Conservation (phyloP, 73 alveolate species). For the Urostyla sp. region DNA sequence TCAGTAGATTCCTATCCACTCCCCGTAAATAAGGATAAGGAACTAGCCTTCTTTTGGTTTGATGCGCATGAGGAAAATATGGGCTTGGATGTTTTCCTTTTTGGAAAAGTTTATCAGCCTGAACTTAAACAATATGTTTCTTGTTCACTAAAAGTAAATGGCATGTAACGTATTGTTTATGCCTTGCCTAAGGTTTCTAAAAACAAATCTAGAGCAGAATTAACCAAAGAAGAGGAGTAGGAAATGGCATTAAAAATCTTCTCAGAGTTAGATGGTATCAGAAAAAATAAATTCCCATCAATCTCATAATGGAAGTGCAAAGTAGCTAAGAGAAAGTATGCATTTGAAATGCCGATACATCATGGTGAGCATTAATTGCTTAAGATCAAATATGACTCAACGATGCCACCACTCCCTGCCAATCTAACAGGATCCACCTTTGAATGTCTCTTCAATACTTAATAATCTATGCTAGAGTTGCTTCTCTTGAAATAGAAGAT, state of each 20-base stretch:
- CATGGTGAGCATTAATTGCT: slow-evolving; percentile 74
- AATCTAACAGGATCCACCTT: slow-evolving; percentile 77
- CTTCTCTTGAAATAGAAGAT: slow-evolving; percentile 87
- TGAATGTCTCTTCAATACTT: slow-evolving; percentile 84
- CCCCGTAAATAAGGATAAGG: slow-evolving; percentile 76
- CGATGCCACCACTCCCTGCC: slow-evolving; percentile 76
- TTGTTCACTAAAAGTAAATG: slow-evolving; percentile 78
- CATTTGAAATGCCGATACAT: slow-evolving; percentile 92
- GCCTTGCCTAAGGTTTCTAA: slow-evolving; percentile 79
- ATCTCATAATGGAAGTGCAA: slow-evolving; percentile 84
- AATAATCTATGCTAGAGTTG: slow-evolving; percentile 88
- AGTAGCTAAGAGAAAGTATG: slow-evolving; percentile 81
- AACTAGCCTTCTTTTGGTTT: slow-evolving; percentile 85
- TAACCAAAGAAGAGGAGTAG: slow-evolving; percentile 54
- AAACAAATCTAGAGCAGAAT: slow-evolving; percentile 69
- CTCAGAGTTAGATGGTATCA: slow-evolving; percentile 76
- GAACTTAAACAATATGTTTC: slow-evolving; percentile 70
- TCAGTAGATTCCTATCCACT: too few relatives aligned
- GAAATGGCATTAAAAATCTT: slow-evolving; percentile 42
- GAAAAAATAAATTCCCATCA: slow-evolving; percentile 69
- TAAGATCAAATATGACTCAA: slow-evolving; percentile 84
- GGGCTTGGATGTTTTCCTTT: slow-evolving; percentile 72
- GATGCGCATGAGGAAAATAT: slow-evolving; percentile 93
- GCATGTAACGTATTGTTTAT: slow-evolving; percentile 78
- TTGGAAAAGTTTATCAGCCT: slow-evolving; percentile 87